A percentile compares a stretch with the other conserved stretches of the same genome.
These are phyloP conservation scores for Triticum timopheevii DNA, from an alignment of 176 grass and related monocot species.

Conservation along the genomic window DNA sequence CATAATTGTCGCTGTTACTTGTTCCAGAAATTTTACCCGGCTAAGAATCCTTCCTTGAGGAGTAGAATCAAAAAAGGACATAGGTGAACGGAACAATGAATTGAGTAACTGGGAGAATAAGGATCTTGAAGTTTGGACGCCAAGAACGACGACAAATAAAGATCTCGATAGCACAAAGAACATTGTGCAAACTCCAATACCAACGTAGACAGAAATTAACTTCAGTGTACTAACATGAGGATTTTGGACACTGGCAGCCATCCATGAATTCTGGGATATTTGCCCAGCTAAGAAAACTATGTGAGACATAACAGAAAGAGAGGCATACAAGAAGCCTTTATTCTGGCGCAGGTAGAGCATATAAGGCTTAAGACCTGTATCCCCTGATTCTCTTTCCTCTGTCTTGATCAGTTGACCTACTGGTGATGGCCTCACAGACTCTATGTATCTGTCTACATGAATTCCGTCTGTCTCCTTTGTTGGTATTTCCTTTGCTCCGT, in stretches of 20 bases:
- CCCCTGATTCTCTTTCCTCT: slow-evolving; percentile 87
- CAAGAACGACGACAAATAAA: slow-evolving; percentile 49
- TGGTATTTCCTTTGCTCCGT: slow-evolving; percentile 32
- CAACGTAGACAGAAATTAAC: slow-evolving; percentile 74
- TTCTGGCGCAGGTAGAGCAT: slow-evolving; percentile 67
- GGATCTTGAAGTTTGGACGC: slow-evolving; percentile 77
- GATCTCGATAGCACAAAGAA: slow-evolving; percentile 68
- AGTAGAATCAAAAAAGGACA: slow-evolving; percentile 89
- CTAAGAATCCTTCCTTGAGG: slow-evolving; percentile 89
- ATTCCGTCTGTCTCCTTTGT: slow-evolving; percentile 44
- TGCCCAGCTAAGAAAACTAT: slow-evolving; percentile 62
- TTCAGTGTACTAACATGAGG: slow-evolving; percentile 61
- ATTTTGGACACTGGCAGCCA: slow-evolving; percentile 86
- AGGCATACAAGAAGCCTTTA: slow-evolving; percentile 69
- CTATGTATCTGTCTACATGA: slow-evolving; percentile 21
- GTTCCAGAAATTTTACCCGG: slow-evolving; percentile 58
- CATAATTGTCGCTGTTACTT: background rate
- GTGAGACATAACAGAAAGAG: slow-evolving; percentile 42
- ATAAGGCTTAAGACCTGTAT: slow-evolving; percentile 77
- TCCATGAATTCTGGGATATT: slow-evolving; percentile 94
- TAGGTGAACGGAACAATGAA: slow-evolving; percentile 73
- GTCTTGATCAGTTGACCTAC: slow-evolving; percentile 77
- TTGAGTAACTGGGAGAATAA: slow-evolving; percentile 74
- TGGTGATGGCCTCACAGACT: slow-evolving; percentile 29
- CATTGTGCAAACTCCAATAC: slow-evolving; percentile 55